These are phyloP conservation scores for Daldinia childiae DNA, from an alignment of 495 filamentous ascomycete species.

Conservation along the genomic window DNA sequence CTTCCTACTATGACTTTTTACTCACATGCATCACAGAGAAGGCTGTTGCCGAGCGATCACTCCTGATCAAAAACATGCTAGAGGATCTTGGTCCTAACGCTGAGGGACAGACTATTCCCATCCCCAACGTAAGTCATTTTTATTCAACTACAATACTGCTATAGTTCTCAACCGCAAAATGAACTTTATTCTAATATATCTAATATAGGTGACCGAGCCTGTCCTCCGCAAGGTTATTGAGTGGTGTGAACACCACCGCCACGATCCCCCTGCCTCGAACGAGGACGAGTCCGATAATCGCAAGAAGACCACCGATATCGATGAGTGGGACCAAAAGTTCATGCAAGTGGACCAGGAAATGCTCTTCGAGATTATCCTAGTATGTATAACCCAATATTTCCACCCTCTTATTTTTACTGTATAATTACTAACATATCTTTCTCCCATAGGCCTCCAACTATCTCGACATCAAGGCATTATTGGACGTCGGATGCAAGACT, in stretches of 20 bases:
- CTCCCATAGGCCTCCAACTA: constrained; percentile 72
- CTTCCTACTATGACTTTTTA: not conserved
- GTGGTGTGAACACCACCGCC: constrained; percentile 95
- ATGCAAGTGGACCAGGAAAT: constrained; percentile 99
- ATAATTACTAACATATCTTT: constrained; percentile 21
- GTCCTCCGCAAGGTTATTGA: constrained; percentile 96
- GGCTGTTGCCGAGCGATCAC: constrained; percentile 85
- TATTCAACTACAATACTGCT: constrained; percentile 6
- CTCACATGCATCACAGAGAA: constrained; percentile 66
- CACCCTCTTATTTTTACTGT: not conserved
- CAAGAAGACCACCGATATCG: constrained; percentile 98
- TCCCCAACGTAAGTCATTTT: constrained; percentile 79
- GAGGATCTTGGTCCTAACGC: constrained; percentile 83
- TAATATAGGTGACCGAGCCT: constrained; percentile 82
- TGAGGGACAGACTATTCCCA: constrained; percentile 75
- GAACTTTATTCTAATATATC: not conserved
- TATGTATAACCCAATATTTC: constrained; percentile 59
- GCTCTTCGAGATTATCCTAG: constrained; percentile 98
- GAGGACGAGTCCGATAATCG: constrained; percentile 94
- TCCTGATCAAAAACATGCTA: constrained; percentile 97
- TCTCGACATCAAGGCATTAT: constrained; percentile 81
- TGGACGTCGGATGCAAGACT: constrained; percentile 86
- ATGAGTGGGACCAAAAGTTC: constrained; percentile 99
- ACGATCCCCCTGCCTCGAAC: constrained; percentile 76
- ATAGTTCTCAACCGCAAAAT: not conserved